Evolutionary conservation across 2,329 filamentous ascomycete species (phyloP).

Genomic region (Calonectria hongkongensis): DNA sequence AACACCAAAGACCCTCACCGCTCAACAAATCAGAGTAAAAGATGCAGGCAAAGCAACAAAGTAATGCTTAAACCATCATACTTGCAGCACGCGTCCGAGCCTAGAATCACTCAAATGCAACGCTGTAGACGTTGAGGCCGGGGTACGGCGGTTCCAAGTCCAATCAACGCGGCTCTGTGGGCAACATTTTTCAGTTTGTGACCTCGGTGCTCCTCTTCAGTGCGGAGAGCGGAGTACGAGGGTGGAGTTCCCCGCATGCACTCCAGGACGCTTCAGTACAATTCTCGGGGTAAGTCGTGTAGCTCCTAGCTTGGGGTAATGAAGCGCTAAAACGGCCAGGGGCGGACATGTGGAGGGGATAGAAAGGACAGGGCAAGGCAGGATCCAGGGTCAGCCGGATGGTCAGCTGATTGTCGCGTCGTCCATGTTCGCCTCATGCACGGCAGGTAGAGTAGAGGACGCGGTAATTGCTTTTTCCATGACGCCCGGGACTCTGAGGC

Average conservation of each 20-base stretch:
- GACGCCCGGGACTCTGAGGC: not conserved
- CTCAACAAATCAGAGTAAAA: not conserved
- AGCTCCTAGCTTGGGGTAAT: conserved; percentile 8
- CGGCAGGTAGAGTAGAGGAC: conserved; percentile 1
- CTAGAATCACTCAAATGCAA: conserved; percentile 8
- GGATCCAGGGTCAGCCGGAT: conserved; percentile 1
- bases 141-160: conserved; percentile 9
- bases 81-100: not conserved
- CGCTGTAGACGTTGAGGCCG: conserved; percentile 1
- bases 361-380: not conserved
- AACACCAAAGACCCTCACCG: not conserved
- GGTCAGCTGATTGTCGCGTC: conserved; percentile 12
- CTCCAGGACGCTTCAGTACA: not conserved
- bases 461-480: conserved; percentile 12
- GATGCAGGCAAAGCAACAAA: not conserved
- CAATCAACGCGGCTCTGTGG: conserved; percentile 9
- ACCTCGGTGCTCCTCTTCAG: not conserved
- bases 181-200: not conserved
- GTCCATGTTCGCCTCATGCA: not conserved
- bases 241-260: conserved; percentile 30
- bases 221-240: conserved; percentile 2
- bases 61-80: not conserved
- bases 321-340: conserved; percentile 10
- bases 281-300: not conserved
- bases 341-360: not conserved